A percentile compares a stretch with the other conserved stretches of the same genome.
Conservation (phyloP, 768 basidiomycete species). For the Ramaria sp. region DNA sequence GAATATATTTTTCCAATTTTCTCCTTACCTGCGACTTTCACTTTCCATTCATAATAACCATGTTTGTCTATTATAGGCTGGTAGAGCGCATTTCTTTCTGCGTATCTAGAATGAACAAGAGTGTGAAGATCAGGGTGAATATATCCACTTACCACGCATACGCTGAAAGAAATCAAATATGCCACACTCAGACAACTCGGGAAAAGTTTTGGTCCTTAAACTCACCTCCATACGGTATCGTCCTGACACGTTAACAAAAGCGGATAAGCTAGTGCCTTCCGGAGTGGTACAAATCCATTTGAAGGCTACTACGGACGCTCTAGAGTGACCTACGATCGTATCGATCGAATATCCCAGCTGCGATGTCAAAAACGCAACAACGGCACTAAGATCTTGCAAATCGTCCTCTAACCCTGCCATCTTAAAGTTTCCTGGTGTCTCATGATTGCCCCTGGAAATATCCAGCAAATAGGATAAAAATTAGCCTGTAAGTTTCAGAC, state of each 20-base stretch:
- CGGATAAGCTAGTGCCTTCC: constrained; percentile 43
- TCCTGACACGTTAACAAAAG: constrained; percentile 65
- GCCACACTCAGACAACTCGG: background rate
- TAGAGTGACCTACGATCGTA: constrained; percentile 68
- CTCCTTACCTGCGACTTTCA: constrained; percentile 53
- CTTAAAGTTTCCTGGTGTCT: constrained; percentile 57
- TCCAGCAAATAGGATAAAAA: background rate
- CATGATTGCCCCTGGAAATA: constrained; percentile 57
- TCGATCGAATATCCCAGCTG: constrained; percentile 58
- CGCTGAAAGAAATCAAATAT: background rate
- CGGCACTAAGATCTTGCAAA: constrained; percentile 51
- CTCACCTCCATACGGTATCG: constrained; percentile 72
- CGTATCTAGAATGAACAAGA: background rate
- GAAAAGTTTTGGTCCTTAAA: constrained; percentile 10
- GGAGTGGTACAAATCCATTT: constrained; percentile 58
- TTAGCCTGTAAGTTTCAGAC: background rate
- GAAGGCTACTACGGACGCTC: constrained; percentile 57
- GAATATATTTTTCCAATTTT: constrained; percentile 42
- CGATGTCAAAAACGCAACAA: constrained; percentile 48
- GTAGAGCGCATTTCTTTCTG: constrained; percentile 26
- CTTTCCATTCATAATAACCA: constrained; percentile 53
- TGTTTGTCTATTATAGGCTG: constrained; percentile 38
- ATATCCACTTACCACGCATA: background rate
- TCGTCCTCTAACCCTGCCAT: constrained; percentile 51
- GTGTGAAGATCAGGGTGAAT: constrained; percentile 2